Percentiles rank a stretch among this genome's conserved stretches.
Conservation (phyloP, 805 yeast species). For the Tetrapisispora taiwanensis region DNA sequence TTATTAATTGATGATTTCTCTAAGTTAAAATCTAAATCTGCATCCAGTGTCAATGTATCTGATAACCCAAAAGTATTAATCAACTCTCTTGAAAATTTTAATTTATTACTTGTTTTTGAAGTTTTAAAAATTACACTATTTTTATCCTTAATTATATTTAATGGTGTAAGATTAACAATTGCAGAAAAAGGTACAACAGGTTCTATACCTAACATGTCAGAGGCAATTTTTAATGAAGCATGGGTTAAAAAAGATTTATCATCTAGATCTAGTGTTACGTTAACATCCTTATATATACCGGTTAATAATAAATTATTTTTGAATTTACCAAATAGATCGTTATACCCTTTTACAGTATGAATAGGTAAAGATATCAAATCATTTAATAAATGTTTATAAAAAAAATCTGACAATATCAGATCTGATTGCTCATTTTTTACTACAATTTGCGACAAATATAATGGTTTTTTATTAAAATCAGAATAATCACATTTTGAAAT, state of each 20-base stretch:
- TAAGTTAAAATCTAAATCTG: conserved; percentile 40
- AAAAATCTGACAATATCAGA: conserved; percentile 31
- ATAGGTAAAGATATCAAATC: conserved; percentile 38
- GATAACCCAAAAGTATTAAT: conserved; percentile 51
- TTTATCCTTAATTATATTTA: conserved; percentile 8
- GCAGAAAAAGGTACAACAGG: conserved; percentile 38
- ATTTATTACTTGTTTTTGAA: conserved; percentile 29
- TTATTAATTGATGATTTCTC: conserved; percentile 36
- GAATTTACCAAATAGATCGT: conserved; percentile 29
- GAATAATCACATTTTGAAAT: not conserved
- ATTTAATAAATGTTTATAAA: conserved; percentile 37
- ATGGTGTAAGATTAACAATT: conserved; percentile 32
- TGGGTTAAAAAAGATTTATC: conserved; percentile 7
- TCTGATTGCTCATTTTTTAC: conserved; percentile 13
- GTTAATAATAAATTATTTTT: conserved; percentile 33
- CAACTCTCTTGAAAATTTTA: conserved; percentile 30
- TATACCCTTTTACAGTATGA: conserved; percentile 30
- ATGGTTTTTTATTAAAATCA: conserved; percentile 9
- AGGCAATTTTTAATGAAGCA: conserved; percentile 6
- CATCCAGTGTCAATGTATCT: conserved; percentile 38
- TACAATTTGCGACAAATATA: conserved; percentile 14
- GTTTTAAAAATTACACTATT: conserved; percentile 21
- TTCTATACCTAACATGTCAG: conserved; percentile 30
- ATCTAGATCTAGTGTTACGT: conserved; percentile 35
- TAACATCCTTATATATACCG: conserved; percentile 36